Evolutionary conservation across 495 filamentous ascomycete genomes (phyloP).

Genomic region (Halenospora varia): DNA sequence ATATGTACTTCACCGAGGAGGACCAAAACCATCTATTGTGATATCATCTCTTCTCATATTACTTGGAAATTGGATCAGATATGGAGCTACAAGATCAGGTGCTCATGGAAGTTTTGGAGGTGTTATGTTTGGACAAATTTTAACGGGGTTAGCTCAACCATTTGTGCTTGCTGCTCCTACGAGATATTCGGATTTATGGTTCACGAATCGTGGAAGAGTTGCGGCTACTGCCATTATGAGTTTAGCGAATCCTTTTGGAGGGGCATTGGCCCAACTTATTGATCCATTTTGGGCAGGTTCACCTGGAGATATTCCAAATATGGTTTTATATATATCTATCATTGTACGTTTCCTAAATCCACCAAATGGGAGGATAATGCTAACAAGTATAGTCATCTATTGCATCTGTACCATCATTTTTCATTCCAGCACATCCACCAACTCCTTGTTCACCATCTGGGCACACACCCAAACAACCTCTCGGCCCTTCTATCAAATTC

Average conservation of each 20-base stretch:
- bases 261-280: constrained; percentile 81
- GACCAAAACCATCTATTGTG: constrained; percentile 76
- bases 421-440: constrained; percentile 76
- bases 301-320: constrained; percentile 62
- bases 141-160: constrained; percentile 85
- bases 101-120: constrained; percentile 56
- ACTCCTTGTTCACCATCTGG: constrained; percentile 57
- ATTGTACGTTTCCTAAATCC: constrained; percentile 52
- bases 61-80: constrained; percentile 89
- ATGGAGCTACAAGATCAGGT: constrained; percentile 65
- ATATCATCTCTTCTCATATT: constrained; percentile 67
- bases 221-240: constrained; percentile 83
- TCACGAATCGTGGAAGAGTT: constrained; percentile 76
- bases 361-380: not conserved
- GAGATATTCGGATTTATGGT: constrained; percentile 92
- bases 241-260: constrained; percentile 84
- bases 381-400: constrained; percentile 53
- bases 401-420: constrained; percentile 72
- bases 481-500: constrained; percentile 48
- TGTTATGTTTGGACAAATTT: constrained; percentile 92
- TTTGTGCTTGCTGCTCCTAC: constrained; percentile 90
- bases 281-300: constrained; percentile 68
- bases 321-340: constrained; percentile 83
- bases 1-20: constrained; percentile 72
- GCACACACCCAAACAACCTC: constrained; percentile 41